Percentiles rank a stretch among this genome's conserved stretches.
Evolutionary conservation across 495 filamentous ascomycete species (phyloP).

Genomic region (Podospora didyma): DNA sequence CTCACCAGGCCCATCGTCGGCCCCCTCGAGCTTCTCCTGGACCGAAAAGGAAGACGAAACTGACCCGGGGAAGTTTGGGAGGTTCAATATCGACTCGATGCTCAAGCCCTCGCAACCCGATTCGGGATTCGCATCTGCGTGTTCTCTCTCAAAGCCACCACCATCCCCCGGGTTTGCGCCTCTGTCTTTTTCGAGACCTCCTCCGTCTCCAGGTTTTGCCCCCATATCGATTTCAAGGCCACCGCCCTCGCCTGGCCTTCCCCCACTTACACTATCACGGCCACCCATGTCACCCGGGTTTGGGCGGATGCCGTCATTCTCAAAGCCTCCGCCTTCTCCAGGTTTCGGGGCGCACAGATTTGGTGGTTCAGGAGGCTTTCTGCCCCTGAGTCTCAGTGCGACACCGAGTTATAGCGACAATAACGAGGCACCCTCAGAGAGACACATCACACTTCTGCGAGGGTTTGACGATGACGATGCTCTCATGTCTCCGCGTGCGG

Average conservation of each 20-base stretch:
- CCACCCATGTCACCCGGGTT: conserved; percentile 19
- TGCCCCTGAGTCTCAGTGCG: conserved; percentile 19
- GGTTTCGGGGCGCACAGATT: conserved; percentile 35
- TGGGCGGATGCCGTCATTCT: conserved; percentile 5
- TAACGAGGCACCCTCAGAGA: conserved; percentile 20
- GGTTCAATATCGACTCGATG: conserved; percentile 34
- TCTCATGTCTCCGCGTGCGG: conserved; percentile 47
- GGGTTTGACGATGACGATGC: conserved; percentile 35
- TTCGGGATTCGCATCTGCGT: conserved; percentile 19
- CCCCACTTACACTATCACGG: conserved; percentile 6
- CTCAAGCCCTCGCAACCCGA: conserved; percentile 18
- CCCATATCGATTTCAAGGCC: conserved; percentile 8
- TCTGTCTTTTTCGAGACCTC: conserved; percentile 7
- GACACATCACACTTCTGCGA: conserved; percentile 26
- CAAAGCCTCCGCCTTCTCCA: conserved; percentile 26
- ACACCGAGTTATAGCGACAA: conserved; percentile 10
- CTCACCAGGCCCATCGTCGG: conserved; percentile 55
- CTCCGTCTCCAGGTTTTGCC: conserved; percentile 15
- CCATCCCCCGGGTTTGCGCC: conserved; percentile 16
- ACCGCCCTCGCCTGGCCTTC: conserved; percentile 16
- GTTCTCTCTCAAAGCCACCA: conserved; percentile 22
- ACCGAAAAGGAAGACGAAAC: conserved; percentile 40
- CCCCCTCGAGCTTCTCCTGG: conserved; percentile 52
- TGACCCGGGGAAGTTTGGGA: conserved; percentile 32
- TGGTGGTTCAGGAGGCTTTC: conserved; percentile 21